Evolutionary conservation across 768 basidiomycete genomes (phyloP), one percentile per base, ranked within the genome.

Genomic region (Daedaleopsis sinensis): DNA sequence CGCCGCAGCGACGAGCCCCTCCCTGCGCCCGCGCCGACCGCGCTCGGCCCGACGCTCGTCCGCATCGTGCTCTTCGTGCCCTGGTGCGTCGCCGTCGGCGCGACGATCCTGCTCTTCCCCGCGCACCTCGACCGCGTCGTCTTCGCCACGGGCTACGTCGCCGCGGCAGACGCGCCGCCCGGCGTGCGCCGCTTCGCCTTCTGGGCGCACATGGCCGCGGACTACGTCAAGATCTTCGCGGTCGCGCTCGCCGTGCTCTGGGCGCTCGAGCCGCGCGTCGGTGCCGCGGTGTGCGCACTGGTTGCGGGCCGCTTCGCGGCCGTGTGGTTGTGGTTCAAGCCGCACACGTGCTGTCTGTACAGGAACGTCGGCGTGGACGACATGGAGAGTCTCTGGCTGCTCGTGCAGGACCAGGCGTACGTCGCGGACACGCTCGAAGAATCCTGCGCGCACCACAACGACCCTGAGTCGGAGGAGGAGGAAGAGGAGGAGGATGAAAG

Each of bases 101-200:
- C 71, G 12, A 59, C 70, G 36, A 59, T 77, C 50, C 58, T 75
- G 21, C 60, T 77, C 27, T 71, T 67, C 49, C 75, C 77, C 10
- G 44, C 35, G 18, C 59, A 68, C 35, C 64, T 71, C 23, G 73
- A 72, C 27, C 42, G 46, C 44, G 64, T 76, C 61, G 57, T 72
- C 12, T 77, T 77, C 57, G 49, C 53, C 19, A 15, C 68, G 0
- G 74, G 76, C 19, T 77, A 76, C 68, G 9, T 52, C 53, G 38
- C 42, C 27, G 49, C 70, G 13, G 38, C 27, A 19, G 47, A 70
- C 15, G 18, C 65, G 2, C 67, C 72, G 1, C 68, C 53, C 47
- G 76, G 76, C n/a, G 53, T 73, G n/a, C 71, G 71, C n/a, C 76
- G 77, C 32, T 75, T 76, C 42, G 71, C 73, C 21, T 68, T 78